These are phyloP conservation scores for Mercurialis annua DNA, from an alignment of 345 rosid genomes.

Conservation along the genomic window DNA sequence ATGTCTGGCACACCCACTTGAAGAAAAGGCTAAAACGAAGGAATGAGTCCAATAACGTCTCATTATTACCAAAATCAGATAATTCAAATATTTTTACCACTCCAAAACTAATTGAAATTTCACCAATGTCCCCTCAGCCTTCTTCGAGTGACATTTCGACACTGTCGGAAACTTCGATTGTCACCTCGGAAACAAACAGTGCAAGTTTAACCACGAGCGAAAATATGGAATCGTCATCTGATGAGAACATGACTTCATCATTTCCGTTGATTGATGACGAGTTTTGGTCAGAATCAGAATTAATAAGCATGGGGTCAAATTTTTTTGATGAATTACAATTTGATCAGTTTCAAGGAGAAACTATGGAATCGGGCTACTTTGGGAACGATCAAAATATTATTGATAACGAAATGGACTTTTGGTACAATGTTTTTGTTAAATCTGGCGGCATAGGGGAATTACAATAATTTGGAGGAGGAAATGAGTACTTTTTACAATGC, in stretches of 20 bases:
- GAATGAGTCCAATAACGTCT: constrained; percentile 22
- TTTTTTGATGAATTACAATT: constrained; percentile 27
- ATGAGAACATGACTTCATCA: too few relatives aligned
- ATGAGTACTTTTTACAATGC: not conserved
- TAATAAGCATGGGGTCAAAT: constrained; percentile 6
- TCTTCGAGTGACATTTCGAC: constrained; percentile 55
- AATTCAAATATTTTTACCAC: constrained; percentile 9
- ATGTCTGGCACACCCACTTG: constrained; percentile 92
- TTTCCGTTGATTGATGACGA: constrained; percentile 53
- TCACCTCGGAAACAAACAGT: constrained; percentile 20
- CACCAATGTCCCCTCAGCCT: constrained; percentile 41
- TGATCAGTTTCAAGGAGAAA: constrained; percentile 25
- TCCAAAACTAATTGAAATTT: not conserved
- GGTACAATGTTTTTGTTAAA: constrained; percentile 56
- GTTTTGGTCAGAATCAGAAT: constrained; percentile 56
- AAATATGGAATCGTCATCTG: constrained; percentile 28
- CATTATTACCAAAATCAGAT: not conserved
- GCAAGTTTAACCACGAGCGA: constrained; percentile 16
- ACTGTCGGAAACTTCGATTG: constrained; percentile 22
- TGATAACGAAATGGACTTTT: constrained; percentile 52
- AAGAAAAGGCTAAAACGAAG: constrained; percentile 58
- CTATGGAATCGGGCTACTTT: constrained; percentile 4
- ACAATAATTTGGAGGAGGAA: constrained; percentile 9
- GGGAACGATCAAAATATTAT: constrained; percentile 2
- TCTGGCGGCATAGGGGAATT: constrained; percentile 39